phyloP scores from a whole-genome alignment of 1,139 yeast species.

The Yamadazyma conglobata region DNA sequence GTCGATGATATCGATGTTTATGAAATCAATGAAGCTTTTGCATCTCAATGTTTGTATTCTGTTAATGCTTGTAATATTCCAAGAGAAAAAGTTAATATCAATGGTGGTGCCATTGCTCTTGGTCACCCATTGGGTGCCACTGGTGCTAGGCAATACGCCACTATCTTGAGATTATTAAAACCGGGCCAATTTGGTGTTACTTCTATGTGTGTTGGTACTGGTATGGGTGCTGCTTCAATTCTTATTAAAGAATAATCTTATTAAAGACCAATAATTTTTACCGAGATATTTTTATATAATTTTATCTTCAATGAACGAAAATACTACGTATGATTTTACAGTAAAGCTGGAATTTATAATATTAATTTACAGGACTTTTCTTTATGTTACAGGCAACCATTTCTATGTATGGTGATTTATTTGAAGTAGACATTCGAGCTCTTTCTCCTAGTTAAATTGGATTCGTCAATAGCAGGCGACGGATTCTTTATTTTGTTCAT shows the following conservation, averaged over 20 bases:
- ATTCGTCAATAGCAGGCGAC: constrained; percentile 13
- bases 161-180: constrained; percentile 75
- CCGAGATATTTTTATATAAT: no score
- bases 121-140: constrained; percentile 97
- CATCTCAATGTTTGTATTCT: constrained; percentile 86
- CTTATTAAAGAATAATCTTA: constrained; percentile 51
- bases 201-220: constrained; percentile 97
- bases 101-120: constrained; percentile 94
- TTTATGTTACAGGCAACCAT: no score
- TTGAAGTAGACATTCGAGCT: constrained; percentile 33
- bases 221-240: constrained; percentile 96
- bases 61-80: constrained; percentile 66
- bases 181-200: constrained; percentile 84
- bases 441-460: constrained; percentile 17
- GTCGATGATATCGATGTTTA: constrained; percentile 67
- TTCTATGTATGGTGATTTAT: constrained; percentile 10
- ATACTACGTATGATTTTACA: no score
- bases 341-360: no score
- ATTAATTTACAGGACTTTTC: no score
- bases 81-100: constrained; percentile 71
- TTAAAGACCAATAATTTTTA: constrained; percentile 6
- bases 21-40: constrained; percentile 95
- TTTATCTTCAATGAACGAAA: no score
- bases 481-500: constrained; percentile 6
- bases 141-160: constrained; percentile 93